Evolutionary conservation across 176 grass and related monocot genomes (phyloP).

Genomic region (Oropetium thomaeum): DNA sequence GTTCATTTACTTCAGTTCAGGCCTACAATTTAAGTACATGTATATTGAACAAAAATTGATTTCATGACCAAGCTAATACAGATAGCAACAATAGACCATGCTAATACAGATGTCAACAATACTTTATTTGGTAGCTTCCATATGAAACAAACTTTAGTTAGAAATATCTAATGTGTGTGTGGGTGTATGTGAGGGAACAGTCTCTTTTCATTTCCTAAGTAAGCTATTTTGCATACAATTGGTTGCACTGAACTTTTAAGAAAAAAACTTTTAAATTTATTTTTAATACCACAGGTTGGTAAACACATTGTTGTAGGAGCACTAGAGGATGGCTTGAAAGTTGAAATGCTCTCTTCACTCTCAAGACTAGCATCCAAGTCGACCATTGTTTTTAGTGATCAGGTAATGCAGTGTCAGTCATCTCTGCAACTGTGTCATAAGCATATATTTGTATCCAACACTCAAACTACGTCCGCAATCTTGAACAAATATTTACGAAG

Average conservation of each 20-base stretch:
- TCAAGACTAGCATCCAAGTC: conserved; percentile 69
- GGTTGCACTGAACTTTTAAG: background rate
- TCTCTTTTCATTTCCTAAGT: background rate
- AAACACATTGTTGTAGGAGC: conserved; percentile 46
- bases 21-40: background rate
- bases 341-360: conserved; percentile 60
- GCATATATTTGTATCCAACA: background rate
- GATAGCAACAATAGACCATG: background rate
- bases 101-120: background rate
- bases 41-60: background rate
- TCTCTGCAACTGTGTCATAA: conserved; percentile 32
- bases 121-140: background rate
- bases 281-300: conserved; percentile 53
- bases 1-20: conserved; percentile 11
- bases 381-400: conserved; percentile 47
- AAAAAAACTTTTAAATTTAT: background rate
- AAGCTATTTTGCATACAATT: conserved; percentile 3
- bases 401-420: conserved; percentile 37
- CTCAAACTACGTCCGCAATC: background rate
- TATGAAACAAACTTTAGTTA: background rate
- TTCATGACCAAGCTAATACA: background rate
- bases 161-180: background rate
- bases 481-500: background rate
- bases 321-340: conserved; percentile 61
- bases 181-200: background rate